Evolutionary conservation across 192 early-diverging fungal genomes (phyloP), one percentile per base, ranked within the genome.

Genomic region (Coemansia sp.): DNA sequence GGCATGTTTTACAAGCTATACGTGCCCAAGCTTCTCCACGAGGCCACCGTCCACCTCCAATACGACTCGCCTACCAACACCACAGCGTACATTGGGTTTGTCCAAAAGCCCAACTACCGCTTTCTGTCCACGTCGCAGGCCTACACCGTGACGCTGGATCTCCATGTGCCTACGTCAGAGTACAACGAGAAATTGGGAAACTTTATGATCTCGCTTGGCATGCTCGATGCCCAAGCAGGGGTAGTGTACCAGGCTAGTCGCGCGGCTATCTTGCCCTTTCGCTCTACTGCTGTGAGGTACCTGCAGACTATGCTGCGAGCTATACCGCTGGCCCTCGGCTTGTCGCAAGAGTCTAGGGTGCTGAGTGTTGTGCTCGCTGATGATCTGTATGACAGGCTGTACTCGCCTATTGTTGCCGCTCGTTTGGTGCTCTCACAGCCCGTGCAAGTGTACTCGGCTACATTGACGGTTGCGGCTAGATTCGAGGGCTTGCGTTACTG

Each of bases 401-500:
- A 75, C 18, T 65, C 70, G 21, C 85, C 88, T 0, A 78, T 86
- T 18, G 75, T 85, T 18, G 64, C 59, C 16, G 88, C 86, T 3
- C 56, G 65, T 3, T 55, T 92, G 11, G 57, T 69, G 21, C 50
- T 92, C 41, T 84, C 83, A 42, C 74, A 81, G 37, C 69, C 79
- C 21, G 28, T 90, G 16, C 87, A 90, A 63, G 75, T 86, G 5
- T 89, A 90, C 61, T 48, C 41, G 3, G 79, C 81, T 10, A 28
- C 63, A 5, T 53, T 89, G 10, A 65, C 67, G 18, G 72, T 88
- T 36, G 74, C 83, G 3, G 86, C 86, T 2, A 82, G 87, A 70
- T 92, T 89, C 70, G 83, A 86, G 33, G 88, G 88, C 6, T 75
- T 90, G 2, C 75, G 87, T n/a, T 89, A 87, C 76, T 89, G 86